A percentile compares a stretch with the other conserved stretches of the same genome.
Conservation (phyloP, 73 alveolate genomes). For the Paramecium caudatum region DNA sequence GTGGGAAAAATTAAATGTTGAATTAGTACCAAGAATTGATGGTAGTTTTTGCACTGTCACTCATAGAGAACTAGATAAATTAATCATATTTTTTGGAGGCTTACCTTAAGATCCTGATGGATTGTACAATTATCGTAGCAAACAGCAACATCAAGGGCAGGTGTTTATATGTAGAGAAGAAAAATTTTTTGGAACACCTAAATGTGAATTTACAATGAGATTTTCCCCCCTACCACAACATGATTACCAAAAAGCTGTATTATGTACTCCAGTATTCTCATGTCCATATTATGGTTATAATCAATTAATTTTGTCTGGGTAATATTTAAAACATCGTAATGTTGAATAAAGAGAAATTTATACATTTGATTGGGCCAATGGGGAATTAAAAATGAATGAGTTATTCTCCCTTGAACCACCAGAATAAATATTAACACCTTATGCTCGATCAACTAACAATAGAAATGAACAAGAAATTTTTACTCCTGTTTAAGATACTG, state of each 20-base stretch:
- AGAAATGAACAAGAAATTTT: not conserved
- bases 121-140: not conserved
- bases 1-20: not conserved
- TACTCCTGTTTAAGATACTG: not conserved
- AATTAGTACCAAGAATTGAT: constrained; percentile 11
- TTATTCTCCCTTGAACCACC: constrained; percentile 62
- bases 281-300: constrained; percentile 35
- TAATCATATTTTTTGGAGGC: constrained; percentile 50
- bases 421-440: constrained; percentile 41
- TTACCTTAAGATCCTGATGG: constrained; percentile 34
- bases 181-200: not conserved
- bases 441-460: not conserved
- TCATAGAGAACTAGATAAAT: not conserved
- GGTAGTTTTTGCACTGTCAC: constrained; percentile 30
- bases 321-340: not conserved
- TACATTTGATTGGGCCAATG: constrained; percentile 15
- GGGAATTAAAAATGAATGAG: not conserved
- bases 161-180: constrained; percentile 11
- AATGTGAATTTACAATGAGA: not conserved
- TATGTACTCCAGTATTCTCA: not conserved
- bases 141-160: not conserved
- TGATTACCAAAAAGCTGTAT: not conserved
- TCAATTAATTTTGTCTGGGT: constrained; percentile 51
- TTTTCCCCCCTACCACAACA: not conserved
- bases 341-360: constrained; percentile 27